Percentiles rank a stretch among this genome's conserved stretches.
phyloP scores from a whole-genome alignment of 768 basidiomycete genomes.

The Rhodotorula babjevae region DNA sequence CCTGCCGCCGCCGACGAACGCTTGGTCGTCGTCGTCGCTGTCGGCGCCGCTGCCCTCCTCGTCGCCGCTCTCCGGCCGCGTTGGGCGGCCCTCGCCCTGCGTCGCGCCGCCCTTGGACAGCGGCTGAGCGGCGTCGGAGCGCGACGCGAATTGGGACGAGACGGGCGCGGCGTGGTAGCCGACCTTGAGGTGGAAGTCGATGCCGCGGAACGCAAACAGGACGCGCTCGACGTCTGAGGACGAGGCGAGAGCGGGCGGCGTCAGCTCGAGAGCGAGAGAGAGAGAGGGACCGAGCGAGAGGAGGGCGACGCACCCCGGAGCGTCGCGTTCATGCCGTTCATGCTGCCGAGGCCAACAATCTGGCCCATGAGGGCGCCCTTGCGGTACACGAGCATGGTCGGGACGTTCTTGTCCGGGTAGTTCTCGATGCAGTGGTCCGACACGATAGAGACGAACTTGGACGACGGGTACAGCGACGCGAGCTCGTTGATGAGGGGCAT shows the following conservation, averaged over 20 bases:
- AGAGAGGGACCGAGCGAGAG: not conserved
- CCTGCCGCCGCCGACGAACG: constrained; percentile 32
- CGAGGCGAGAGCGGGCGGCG: fast-evolving
- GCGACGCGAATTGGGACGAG: constrained; percentile 19
- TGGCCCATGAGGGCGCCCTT: constrained; percentile 87
- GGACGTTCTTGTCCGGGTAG: constrained; percentile 81
- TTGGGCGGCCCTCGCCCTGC: constrained; percentile 5
- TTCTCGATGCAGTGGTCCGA: constrained; percentile 81
- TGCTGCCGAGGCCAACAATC: constrained; percentile 75
- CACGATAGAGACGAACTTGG: constrained; percentile 93
- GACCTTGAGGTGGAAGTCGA: constrained; percentile 39
- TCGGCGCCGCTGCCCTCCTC: constrained; percentile 1
- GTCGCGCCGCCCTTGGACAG: constrained; percentile 10
- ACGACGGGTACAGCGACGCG: constrained; percentile 76
- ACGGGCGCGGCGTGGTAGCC: constrained; percentile 14
- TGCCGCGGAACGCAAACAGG: constrained; percentile 36
- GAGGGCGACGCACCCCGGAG: constrained; percentile 61
- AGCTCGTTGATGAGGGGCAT: constrained; percentile 64
- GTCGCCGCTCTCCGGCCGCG: constrained; percentile 1
- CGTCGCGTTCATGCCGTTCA: constrained; percentile 57
- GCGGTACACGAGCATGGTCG: constrained; percentile 87
- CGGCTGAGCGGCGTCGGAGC: constrained; percentile 28
- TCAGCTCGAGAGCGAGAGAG: no score
- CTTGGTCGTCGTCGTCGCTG: constrained; percentile 29
- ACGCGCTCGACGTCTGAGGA: constrained; percentile 35